These are phyloP conservation scores for Carex kokanica DNA, from an alignment of 176 grass and related monocot species.

Conservation along the genomic window DNA sequence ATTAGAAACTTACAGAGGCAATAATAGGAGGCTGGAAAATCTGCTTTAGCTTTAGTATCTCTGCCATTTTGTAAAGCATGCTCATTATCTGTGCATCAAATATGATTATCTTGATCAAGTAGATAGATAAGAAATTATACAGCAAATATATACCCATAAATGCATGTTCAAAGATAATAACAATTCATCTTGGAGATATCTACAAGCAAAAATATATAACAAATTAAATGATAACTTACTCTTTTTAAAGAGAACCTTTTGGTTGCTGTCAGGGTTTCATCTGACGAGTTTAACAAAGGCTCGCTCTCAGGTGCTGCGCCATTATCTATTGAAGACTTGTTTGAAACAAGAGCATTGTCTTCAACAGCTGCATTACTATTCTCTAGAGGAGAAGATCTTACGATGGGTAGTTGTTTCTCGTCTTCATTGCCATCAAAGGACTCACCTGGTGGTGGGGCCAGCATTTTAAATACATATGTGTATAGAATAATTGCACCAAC, in stretches of 20 bases:
- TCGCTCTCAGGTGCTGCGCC: slow-evolving; percentile 45
- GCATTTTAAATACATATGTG: slow-evolving; percentile 99
- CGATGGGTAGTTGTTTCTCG: slow-evolving; percentile 32
- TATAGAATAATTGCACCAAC: slow-evolving; percentile 98
- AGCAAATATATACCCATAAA: background rate
- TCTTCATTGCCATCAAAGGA: slow-evolving; percentile 71
- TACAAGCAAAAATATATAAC: background rate
- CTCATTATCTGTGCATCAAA: slow-evolving; percentile 62
- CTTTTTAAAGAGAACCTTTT: slow-evolving; percentile 22
- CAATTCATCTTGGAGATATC: background rate
- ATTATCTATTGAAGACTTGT: slow-evolving; percentile 39
- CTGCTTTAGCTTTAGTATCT: slow-evolving; percentile 69
- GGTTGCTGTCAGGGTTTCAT: background rate
- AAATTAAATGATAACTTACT: slow-evolving; percentile 7
- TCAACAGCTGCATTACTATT: slow-evolving; percentile 36
- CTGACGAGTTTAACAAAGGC: slow-evolving; percentile 48
- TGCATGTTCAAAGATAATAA: background rate
- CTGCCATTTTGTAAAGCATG: slow-evolving; percentile 34
- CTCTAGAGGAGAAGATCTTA: background rate
- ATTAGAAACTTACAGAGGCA: slow-evolving; percentile 64
- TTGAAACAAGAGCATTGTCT: slow-evolving; percentile 28
- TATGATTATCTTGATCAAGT: slow-evolving; percentile 24
- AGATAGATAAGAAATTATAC: background rate
- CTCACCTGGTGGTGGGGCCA: slow-evolving; percentile 75
- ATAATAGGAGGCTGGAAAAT: slow-evolving; percentile 80